A percentile compares a stretch with the other conserved stretches of the same genome.
Evolutionary conservation across 2,329 filamentous ascomycete species (phyloP).

Genomic region (Colletotrichum orchidophilum): DNA sequence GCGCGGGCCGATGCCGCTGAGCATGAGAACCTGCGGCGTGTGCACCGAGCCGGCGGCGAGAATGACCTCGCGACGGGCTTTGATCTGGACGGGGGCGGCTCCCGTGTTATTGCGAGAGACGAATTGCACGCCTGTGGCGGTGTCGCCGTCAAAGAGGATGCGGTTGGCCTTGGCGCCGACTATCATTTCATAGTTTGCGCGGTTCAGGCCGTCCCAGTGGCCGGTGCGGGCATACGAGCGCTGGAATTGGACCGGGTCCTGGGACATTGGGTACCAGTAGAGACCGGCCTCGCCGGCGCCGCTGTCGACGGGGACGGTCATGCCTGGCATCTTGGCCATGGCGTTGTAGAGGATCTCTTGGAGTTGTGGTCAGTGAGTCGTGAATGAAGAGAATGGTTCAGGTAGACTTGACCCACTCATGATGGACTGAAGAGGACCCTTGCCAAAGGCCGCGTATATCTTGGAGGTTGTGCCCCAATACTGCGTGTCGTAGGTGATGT

Average conservation of each 20-base stretch:
- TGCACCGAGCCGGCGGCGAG: constrained; percentile 47
- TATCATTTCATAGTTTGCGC: constrained; percentile 40
- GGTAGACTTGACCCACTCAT: constrained; percentile 23
- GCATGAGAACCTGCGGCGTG: constrained; percentile 53
- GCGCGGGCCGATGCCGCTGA: constrained; percentile 54
- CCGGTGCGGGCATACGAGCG: constrained; percentile 40
- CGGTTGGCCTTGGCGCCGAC: constrained; percentile 37
- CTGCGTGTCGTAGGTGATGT: constrained; percentile 36
- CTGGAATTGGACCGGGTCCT: constrained; percentile 35
- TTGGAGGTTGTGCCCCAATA: constrained; percentile 36
- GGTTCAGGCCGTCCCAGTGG: constrained; percentile 38
- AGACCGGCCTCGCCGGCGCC: constrained; percentile 39
- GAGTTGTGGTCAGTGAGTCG: background rate
- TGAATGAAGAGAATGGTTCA: background rate
- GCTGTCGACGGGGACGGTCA: constrained; percentile 38
- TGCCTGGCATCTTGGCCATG: constrained; percentile 39
- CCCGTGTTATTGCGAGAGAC: constrained; percentile 36
- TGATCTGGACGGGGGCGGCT: constrained; percentile 35
- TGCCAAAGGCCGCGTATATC: constrained; percentile 34
- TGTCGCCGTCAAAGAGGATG: constrained; percentile 37
- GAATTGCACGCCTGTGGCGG: constrained; percentile 42
- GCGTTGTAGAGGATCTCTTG: constrained; percentile 37
- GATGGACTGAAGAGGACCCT: constrained; percentile 25
- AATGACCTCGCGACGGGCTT: constrained; percentile 47
- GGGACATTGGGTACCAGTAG: constrained; percentile 40